A percentile compares a stretch with the other conserved stretches of the same genome.
phyloP scores from a whole-genome alignment of 164 flowering plant genomes.

The Cinnamomum micranthum region DNA sequence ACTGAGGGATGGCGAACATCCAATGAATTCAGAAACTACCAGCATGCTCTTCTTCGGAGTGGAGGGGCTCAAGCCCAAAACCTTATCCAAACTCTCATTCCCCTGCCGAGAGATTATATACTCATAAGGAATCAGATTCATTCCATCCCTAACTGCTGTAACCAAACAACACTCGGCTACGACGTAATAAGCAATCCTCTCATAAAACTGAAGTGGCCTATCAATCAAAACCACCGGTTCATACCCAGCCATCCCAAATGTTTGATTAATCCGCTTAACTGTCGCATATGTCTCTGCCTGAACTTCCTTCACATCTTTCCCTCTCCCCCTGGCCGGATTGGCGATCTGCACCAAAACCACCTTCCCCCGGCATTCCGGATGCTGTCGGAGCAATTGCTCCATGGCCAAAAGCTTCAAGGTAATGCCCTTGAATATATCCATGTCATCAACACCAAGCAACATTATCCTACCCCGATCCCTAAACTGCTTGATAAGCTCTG shows the following conservation, averaged over 20 bases:
- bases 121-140: slow-evolving; percentile 77
- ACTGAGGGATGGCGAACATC: slow-evolving; percentile 78
- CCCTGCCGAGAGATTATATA: slow-evolving; percentile 67
- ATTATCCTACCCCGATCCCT: slow-evolving; percentile 31
- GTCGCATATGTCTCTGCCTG: slow-evolving; percentile 49
- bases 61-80: slow-evolving; percentile 32
- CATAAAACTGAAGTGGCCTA: slow-evolving; percentile 46
- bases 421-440: slow-evolving; percentile 81
- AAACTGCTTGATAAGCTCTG: slow-evolving; percentile 44
- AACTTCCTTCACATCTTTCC: slow-evolving; percentile 70
- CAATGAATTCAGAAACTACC: slow-evolving; percentile 73
- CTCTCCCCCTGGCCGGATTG: slow-evolving; percentile 66
- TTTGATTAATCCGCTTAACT: slow-evolving; percentile 49
- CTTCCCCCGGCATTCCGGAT: slow-evolving; percentile 64
- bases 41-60: slow-evolving; percentile 65
- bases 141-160: slow-evolving; percentile 76
- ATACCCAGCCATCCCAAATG: slow-evolving; percentile 53
- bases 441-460: slow-evolving; percentile 75
- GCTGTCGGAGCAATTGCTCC: slow-evolving; percentile 65
- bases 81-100: slow-evolving; percentile 46
- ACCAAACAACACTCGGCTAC: slow-evolving; percentile 43
- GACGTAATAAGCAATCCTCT: slow-evolving; percentile 61
- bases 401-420: slow-evolving; percentile 68
- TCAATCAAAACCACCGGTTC: slow-evolving; percentile 53
- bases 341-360: slow-evolving; percentile 78